Evolutionary conservation across 805 yeast genomes (phyloP), one percentile per base, ranked within the genome.

Genomic region (Sungouiella blattae): DNA sequence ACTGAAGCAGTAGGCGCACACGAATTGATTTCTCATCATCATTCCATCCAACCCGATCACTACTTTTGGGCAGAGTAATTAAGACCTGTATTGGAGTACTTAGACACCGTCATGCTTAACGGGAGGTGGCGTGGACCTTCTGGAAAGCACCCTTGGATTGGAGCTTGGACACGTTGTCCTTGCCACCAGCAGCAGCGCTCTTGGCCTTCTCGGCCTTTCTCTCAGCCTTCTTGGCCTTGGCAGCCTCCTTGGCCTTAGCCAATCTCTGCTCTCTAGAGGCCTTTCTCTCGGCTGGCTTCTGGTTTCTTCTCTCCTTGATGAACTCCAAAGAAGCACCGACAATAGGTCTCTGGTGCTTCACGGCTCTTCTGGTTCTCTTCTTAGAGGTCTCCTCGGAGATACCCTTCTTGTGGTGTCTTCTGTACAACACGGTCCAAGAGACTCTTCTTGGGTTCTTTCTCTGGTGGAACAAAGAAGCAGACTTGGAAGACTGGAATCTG

Each of bases 381-480:
- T 87, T 93, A 71, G 94, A 60, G 58, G 85, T 87, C 79, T 93
- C 98, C 81, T 93, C 99, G 65, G 96, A 82, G 69, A 91, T 80
- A 79, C 99, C 99, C 80, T 93, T 93, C 85, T 87, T 88, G 95
- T 93, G 98, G 78, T 91, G 96, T 78, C 95, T 87, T 83, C 99
- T 91, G 91, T 78, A 93, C 64, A 93, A 81, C 65, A 91, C 97
- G 57, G 99, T 93, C 99, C 99, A 93, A 53, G 98, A 82, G 70
- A 93, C 82, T 83, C 96, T 86, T 83, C 99, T 89, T 78, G 99
- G 99, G 89, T 93, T 93, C 95, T 93, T 93, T 84, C 97, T 88
- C 81, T 93, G 99, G 68, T 83, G 81, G 93, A 93, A 93, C 66
- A 93, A 83, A 69, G 98, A 88, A 63, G 95, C 91, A 67, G 95